phyloP scores from a whole-genome alignment of 345 rosid genomes.

The Litchi chinensis region DNA sequence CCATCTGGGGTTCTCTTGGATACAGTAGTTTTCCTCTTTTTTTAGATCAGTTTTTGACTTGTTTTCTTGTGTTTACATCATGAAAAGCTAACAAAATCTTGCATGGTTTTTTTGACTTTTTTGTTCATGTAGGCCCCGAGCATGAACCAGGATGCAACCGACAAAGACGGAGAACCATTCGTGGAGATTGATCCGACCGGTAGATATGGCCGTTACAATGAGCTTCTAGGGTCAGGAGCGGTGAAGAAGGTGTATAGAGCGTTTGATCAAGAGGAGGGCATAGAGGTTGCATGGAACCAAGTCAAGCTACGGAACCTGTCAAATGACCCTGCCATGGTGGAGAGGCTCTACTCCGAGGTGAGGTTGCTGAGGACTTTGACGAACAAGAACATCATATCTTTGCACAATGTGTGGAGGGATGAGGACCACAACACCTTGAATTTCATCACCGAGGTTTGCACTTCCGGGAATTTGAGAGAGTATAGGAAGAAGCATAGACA shows the following conservation, averaged over 20 bases:
- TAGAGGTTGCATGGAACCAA: conserved; percentile 96
- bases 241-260: conserved; percentile 86
- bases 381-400: conserved; percentile 61
- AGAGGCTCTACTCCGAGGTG: conserved; percentile 76
- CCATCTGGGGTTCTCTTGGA: no score
- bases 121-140: conserved; percentile 47
- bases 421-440: conserved; percentile 52
- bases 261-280: conserved; percentile 89
- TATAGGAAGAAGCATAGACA: conserved; percentile 81
- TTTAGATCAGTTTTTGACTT: not conserved
- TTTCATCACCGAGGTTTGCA: conserved; percentile 90
- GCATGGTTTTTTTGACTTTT: not conserved
- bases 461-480: conserved; percentile 84
- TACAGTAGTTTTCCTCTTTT: no score
- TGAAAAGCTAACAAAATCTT: no score
- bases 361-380: conserved; percentile 49
- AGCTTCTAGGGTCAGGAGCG: conserved; percentile 68
- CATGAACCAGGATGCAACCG: conserved; percentile 39
- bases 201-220: conserved; percentile 74
- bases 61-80: no score
- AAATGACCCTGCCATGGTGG: conserved; percentile 60
- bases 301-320: conserved; percentile 62
- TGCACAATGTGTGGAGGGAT: conserved; percentile 68
- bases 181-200: conserved; percentile 76
- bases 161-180: conserved; percentile 67